Evolutionary conservation across 140 eudicot species (phyloP), one percentile per base, ranked within the genome.

Genomic region (Erigeron philadelphicus): DNA sequence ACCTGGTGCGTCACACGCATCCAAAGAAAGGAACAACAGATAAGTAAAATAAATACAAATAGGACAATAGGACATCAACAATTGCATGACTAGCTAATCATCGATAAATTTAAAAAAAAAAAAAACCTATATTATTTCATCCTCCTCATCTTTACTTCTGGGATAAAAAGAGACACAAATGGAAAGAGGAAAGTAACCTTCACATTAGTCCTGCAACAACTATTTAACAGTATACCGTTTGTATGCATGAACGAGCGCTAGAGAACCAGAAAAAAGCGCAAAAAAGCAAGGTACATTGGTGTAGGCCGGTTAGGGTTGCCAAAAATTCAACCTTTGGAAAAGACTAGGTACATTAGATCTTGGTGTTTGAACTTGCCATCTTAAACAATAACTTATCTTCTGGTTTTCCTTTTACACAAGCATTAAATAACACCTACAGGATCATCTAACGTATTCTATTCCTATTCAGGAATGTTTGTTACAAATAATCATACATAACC

Each of bases 51-150:
- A 43, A 8, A 54, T 74, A 55, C 49, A 74, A 21, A 64, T 54
- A 15, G 65, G 60, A 21, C 25, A 21, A 64, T 54, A 15, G 65
- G 60, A 21, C 25, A 55, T 65, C 44, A 42, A 9, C 44, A 52
- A 55, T 18, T 16, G 18, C 72, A 64, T 31, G 23, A 64, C 66
- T 73, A 73, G 49, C 44, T 56, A 11, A 64, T 21, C 72, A 53
- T 41, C 47, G 3, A 55, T 73, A 42, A 18, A 53, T 18, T 59
- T 9, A 31, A 38, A 63, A 41, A 62, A 23, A 15, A 50, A 21
- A 21, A 21, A 21, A 21, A 21, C 25, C 25, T 21, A 58, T 59
- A 49, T 44, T 71, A 58, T 9, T 21, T 42, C 44, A 55, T 55
- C 40, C 42, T 69, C 21, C 6, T 70, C 45, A 70, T 42, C 66